Evolutionary conservation across 2,329 filamentous ascomycete genomes (phyloP), one percentile per base, ranked within the genome.

Genomic region (Aspergillus japonicus): DNA sequence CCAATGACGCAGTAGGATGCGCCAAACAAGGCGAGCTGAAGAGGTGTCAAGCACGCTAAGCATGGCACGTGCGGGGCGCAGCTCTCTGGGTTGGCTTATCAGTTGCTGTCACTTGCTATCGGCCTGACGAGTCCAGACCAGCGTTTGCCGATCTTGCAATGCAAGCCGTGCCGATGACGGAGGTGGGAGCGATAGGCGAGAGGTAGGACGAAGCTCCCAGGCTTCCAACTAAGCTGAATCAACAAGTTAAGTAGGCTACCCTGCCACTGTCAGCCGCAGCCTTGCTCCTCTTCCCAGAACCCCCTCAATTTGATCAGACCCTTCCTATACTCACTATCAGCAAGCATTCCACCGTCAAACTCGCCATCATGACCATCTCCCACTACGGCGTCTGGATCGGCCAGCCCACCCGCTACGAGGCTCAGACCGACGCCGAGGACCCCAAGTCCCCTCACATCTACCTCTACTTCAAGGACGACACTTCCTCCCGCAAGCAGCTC

Each of bases 351-450:
- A 29, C 26, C 26, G 8, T 47, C 23, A 14, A 16, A 14, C 39
- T 23, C 21, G 2, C 19, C 49, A 51, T 19, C 24, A 65, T 65
- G 63, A 62, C 63, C 2, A 42, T 62, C 23, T 8, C 33, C 19
- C 47, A 59, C 51, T 66, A 66, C 44, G 64, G 64, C 39, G 58
- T 66, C 16, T 66, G 64, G 64, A 56, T 49, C n/a, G 53, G 39
- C 24, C 53, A 47, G 19, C 53, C 53, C 12, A 55, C 42, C 7
- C 53, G 42, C 26, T 55, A 55, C 53, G 29, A 23, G 26, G 53
- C 53, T 14, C 53, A 55, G 47, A 55, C 53, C 44, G 53, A 55
- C 19, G 24, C 44, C 16, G 42, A 55, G 24, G 53, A 55, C 19
- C 53, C 53, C 14, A 55, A 48, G 26, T 55, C 53, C 5, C 53